phyloP scores from a whole-genome alignment of 2,329 filamentous ascomycete genomes.

The Akanthomyces uredinophilus region DNA sequence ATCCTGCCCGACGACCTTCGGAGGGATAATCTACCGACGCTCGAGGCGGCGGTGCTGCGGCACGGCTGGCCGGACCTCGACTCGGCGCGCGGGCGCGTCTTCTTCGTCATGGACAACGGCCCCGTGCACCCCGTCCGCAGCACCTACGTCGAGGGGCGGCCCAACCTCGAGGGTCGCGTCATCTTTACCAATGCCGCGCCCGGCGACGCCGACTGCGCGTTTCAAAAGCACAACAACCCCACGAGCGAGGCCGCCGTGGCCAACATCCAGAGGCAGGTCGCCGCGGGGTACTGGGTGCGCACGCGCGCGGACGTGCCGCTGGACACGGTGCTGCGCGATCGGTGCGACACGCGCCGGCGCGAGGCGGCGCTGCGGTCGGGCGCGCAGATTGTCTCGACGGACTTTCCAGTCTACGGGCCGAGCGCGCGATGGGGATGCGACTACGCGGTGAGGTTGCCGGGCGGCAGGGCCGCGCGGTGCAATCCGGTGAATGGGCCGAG shows the following conservation, averaged over 20 bases:
- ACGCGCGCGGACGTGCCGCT: constrained; percentile 43
- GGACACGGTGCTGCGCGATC: constrained; percentile 34
- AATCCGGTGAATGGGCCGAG: constrained; percentile 26
- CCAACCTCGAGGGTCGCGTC: constrained; percentile 37
- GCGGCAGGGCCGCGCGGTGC: constrained; percentile 24
- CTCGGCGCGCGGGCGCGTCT: constrained; percentile 38
- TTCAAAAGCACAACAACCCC: constrained; percentile 43
- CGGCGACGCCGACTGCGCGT: constrained; percentile 40
- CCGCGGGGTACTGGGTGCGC: constrained; percentile 44
- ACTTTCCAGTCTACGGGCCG: constrained; percentile 43
- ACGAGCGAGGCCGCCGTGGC: constrained; percentile 26
- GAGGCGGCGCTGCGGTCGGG: constrained; percentile 40
- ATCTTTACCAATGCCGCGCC: constrained; percentile 45
- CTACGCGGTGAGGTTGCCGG: constrained; percentile 28
- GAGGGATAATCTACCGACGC: constrained; percentile 29
- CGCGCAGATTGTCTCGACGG: constrained; percentile 45
- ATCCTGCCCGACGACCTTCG: constrained; percentile 44
- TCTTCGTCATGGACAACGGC: constrained; percentile 49
- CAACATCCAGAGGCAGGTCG: constrained; percentile 39
- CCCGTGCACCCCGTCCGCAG: constrained; percentile 33
- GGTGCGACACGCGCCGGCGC: constrained; percentile 35
- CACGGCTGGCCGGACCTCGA: constrained; percentile 45
- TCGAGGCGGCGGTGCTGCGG: constrained; percentile 41
- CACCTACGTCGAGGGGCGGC: constrained; percentile 31
- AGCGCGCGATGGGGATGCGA: constrained; percentile 41